Evolutionary conservation across 306 rosid genomes (phyloP).

Genomic region (Gleditsia sinensis): DNA sequence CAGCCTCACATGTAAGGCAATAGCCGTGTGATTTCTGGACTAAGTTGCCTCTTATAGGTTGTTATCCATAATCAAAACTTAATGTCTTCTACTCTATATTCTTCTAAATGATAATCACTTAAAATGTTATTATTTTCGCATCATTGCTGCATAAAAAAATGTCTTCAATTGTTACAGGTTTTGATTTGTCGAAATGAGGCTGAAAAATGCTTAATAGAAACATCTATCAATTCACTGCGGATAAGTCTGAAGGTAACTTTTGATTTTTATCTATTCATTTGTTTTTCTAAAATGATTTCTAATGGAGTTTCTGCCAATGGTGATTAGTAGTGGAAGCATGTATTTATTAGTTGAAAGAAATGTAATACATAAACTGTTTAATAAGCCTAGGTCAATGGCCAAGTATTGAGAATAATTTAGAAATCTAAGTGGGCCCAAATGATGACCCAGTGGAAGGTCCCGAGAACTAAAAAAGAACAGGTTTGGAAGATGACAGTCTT

Average conservation of each 20-base stretch:
- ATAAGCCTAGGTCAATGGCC: neutral
- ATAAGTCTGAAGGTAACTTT: conserved; percentile 87
- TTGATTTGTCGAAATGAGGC: conserved; percentile 95
- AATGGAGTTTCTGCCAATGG: conserved; percentile 11
- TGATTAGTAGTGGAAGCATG: neutral
- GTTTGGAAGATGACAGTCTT: too few species aligned
- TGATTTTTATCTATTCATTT: conserved; percentile 5
- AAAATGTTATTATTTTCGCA: neutral
- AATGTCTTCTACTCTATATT: neutral
- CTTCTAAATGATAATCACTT: neutral
- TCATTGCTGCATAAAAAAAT: conserved; percentile 7
- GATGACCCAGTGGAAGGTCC: neutral
- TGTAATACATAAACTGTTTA: too few species aligned
- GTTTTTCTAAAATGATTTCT: conserved; percentile 27
- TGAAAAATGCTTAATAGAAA: conserved; percentile 91
- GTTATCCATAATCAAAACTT: neutral
- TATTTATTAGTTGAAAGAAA: neutral
- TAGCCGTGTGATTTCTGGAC: conserved; percentile 5
- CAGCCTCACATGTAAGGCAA: conserved; percentile 8
- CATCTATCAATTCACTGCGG: conserved; percentile 93
- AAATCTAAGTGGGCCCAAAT: neutral
- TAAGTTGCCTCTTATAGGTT: neutral
- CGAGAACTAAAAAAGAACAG: too few species aligned
- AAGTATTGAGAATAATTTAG: neutral
- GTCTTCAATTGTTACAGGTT: conserved; percentile 55